Conservation (phyloP, 2,329 filamentous ascomycete species). For the Pseudomassariella vexata region DNA sequence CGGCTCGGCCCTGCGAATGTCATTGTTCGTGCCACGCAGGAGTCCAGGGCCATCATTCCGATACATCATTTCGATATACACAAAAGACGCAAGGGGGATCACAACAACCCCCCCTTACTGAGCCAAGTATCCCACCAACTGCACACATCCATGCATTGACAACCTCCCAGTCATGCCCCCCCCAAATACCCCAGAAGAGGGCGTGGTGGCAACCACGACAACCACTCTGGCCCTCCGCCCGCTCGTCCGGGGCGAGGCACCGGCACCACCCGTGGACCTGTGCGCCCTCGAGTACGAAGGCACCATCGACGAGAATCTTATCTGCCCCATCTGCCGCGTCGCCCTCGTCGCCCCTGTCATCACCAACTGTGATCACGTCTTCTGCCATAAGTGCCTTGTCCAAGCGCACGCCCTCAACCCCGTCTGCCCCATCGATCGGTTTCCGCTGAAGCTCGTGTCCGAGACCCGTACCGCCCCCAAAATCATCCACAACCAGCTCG, state of each 20-base stretch:
- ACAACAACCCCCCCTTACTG: no score
- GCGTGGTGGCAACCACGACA: conserved; percentile 13
- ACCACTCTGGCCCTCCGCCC: conserved; percentile 20
- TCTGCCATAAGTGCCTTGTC: conserved; percentile 53
- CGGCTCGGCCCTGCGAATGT: no score
- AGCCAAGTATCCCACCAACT: no score
- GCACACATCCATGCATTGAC: not conserved
- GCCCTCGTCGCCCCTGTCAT: conserved; percentile 56
- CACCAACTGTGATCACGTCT: conserved; percentile 59
- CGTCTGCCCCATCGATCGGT: conserved; percentile 55
- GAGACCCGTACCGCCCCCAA: conserved; percentile 28
- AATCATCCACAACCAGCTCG: conserved; percentile 55
- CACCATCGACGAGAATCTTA: conserved; percentile 38
- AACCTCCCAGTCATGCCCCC: conserved; percentile 21
- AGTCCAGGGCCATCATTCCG: no score
- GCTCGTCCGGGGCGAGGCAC: conserved; percentile 12
- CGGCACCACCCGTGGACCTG: conserved; percentile 30
- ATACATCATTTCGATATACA: no score
- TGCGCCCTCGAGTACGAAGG: conserved; percentile 37
- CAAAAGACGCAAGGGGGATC: no score
- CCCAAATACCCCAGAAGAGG: conserved; percentile 29
- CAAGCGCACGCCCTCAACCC: conserved; percentile 35
- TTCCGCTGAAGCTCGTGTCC: conserved; percentile 26
- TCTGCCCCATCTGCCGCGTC: conserved; percentile 53
- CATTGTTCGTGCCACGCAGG: no score